phyloP scores from a whole-genome alignment of 2,329 filamentous ascomycete genomes.

The Colletotrichum caudatum region DNA sequence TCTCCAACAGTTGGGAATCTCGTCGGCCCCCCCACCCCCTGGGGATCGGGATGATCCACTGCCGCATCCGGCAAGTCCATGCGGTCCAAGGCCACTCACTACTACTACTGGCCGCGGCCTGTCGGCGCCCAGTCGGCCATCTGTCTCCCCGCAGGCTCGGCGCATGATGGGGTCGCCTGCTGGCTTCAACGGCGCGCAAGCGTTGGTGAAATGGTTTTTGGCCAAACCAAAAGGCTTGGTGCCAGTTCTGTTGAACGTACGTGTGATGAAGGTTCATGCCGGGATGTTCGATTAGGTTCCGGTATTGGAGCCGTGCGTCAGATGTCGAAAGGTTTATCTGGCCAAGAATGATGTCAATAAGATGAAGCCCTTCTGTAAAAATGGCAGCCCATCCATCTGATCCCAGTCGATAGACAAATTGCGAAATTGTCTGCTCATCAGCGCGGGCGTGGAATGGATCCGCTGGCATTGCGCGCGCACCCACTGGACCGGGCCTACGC shows the following conservation, averaged over 20 bases:
- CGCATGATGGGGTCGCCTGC: background rate
- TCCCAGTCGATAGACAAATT: background rate
- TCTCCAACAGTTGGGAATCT: constrained; percentile 29
- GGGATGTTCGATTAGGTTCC: background rate
- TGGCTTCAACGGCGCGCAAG: background rate
- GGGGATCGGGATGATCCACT: background rate
- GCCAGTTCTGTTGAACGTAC: background rate
- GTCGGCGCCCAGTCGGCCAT: background rate
- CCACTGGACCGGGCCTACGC: background rate
- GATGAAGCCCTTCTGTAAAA: constrained; percentile 7
- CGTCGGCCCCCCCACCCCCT: background rate
- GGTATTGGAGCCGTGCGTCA: constrained; percentile 9
- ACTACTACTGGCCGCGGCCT: constrained; percentile 23
- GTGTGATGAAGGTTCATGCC: background rate
- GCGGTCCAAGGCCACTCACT: constrained; percentile 12
- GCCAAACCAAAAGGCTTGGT: background rate
- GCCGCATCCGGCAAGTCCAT: constrained; percentile 32
- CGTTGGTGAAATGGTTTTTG: background rate
- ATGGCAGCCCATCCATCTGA: constrained; percentile 18
- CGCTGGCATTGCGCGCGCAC: background rate
- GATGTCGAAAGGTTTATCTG: background rate
- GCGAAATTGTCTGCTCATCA: background rate
- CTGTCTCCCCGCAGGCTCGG: background rate
- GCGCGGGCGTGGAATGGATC: no score
- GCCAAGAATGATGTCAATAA: background rate